Conservation (phyloP, 1,284 basidiomycete genomes). For the Marasmius fiardii region DNA sequence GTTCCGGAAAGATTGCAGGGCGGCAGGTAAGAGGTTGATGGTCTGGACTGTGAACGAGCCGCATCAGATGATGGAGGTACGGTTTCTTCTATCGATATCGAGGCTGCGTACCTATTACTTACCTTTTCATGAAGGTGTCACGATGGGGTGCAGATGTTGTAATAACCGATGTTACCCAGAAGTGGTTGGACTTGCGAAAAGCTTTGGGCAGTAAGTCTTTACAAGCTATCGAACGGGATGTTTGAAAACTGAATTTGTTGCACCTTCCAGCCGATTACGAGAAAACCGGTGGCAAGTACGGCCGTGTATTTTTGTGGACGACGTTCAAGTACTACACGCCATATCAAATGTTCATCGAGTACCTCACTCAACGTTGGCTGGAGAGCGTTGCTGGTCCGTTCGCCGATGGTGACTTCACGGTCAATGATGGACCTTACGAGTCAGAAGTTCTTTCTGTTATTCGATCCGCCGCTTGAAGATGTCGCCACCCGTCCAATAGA, state of each 20-base stretch:
- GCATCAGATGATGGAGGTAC: constrained; percentile 90
- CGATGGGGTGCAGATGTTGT: constrained; percentile 91
- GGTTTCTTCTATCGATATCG: constrained; percentile 10
- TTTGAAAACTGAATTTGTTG: constrained; percentile 2
- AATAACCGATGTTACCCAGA: constrained; percentile 82
- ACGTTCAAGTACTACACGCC: constrained; percentile 60
- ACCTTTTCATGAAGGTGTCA: constrained; percentile 54
- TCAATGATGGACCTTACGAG: not conserved
- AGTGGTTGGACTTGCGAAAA: constrained; percentile 72
- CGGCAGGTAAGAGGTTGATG: constrained; percentile 82
- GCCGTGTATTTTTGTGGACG: constrained; percentile 77
- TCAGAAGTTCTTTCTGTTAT: not conserved
- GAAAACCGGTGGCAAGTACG: constrained; percentile 53
- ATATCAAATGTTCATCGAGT: constrained; percentile 28
- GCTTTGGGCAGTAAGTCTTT: constrained; percentile 55
- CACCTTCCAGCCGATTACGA: constrained; percentile 61
- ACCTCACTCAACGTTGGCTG: constrained; percentile 29
- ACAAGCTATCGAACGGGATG: constrained; percentile 4
- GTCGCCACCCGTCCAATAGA: no score
- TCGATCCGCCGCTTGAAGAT: no score
- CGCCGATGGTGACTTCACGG: constrained; percentile 13
- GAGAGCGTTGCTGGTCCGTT: constrained; percentile 58
- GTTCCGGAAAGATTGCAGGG: constrained; percentile 79
- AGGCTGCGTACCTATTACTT: not conserved
- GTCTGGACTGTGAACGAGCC: constrained; percentile 97